Evolutionary conservation across 306 rosid species (phyloP), one percentile per base, ranked within the genome.

Genomic region (Medicago ruthenica): DNA sequence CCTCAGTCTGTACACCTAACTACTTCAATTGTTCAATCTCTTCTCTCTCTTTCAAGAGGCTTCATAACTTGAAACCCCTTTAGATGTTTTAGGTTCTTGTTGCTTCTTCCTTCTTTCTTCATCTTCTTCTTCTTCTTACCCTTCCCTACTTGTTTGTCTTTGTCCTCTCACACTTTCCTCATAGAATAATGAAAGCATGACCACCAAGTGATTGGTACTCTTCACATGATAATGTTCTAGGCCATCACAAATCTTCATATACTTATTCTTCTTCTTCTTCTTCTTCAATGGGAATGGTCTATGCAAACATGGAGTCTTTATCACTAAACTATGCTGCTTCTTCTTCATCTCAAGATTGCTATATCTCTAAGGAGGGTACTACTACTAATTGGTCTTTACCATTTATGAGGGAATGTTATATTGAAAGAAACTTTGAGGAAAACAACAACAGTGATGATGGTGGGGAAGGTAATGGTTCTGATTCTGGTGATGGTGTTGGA

Each of bases 271-370:
- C 11, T 42, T 18, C 50, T 73, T 44, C 80, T 60, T 79, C 84
- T 59, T 37, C 87, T 45, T 78, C 91, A 6, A 81, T 87, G 89
- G 90, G 92, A 48, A 80, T 80, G 89, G 85, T 90, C 18, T 83
- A 88, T 78, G 87, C 87, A 12, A 91, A 89, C 71, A 85, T 86
- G 91, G 87, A 82, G 7, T 83, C 94, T 45, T 90, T 94, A 22
- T 85, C 93, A 58, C 92, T 95, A 57, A 86, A 87, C 86, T 76
- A 67, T 45, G 87, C 90, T 2, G 76, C 87, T 1, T 55, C 66
- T 70, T 84, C 92, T 79, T 85, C 92, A n/a, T 83, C 83, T 9
- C 90, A 90, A 69, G 85, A 84, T 39, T 69, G 72, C 66, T 63
- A 76, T 50, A 72, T 64, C 65, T 76, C 85, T 1, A 87, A 71